Evolutionary conservation across 2,329 filamentous ascomycete species (phyloP).

Genomic region (Botrytis medusae): DNA sequence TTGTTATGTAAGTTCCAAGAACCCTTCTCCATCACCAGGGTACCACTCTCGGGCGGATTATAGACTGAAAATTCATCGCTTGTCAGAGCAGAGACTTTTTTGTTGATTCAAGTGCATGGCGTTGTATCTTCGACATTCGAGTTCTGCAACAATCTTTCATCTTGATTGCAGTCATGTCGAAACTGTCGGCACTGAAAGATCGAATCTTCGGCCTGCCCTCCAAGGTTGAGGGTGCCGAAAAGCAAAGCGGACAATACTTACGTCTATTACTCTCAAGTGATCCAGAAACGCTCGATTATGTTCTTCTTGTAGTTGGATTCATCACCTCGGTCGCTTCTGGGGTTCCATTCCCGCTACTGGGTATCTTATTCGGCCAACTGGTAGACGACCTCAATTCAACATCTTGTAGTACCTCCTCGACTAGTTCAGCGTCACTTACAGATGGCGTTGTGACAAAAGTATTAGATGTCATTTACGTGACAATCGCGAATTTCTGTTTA

Average conservation of each 20-base stretch:
- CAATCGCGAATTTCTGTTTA: slow-evolving; percentile 59
- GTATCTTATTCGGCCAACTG: slow-evolving; percentile 63
- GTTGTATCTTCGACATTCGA: slow-evolving; percentile 2
- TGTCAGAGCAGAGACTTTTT: not conserved
- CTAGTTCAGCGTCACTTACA: slow-evolving; percentile 7
- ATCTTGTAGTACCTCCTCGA: slow-evolving; percentile 37
- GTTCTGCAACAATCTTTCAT: not conserved
- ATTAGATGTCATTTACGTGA: slow-evolving; percentile 61
- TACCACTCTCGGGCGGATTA: not conserved
- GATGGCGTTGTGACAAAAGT: slow-evolving; percentile 47
- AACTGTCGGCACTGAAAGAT: slow-evolving; percentile 6
- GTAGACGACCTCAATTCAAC: slow-evolving; percentile 61
- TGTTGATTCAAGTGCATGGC: not conserved
- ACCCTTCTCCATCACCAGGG: not conserved
- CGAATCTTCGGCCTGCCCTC: slow-evolving; percentile 4
- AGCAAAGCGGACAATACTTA: slow-evolving; percentile 14
- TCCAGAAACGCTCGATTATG: slow-evolving; percentile 6
- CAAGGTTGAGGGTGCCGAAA: slow-evolving; percentile 3
- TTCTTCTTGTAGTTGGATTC: slow-evolving; percentile 4
- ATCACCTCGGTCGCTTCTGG: slow-evolving; percentile 50
- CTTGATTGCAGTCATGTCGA: slow-evolving; percentile 16
- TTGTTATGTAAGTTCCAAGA: slow-evolving; percentile 9
- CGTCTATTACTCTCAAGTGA: slow-evolving; percentile 6
- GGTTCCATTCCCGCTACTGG: slow-evolving; percentile 63
- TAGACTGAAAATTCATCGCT: not conserved